A percentile compares a stretch with the other conserved stretches of the same genome.
phyloP scores from a whole-genome alignment of 23 red algal species.

The Gracilaria domingensis region DNA sequence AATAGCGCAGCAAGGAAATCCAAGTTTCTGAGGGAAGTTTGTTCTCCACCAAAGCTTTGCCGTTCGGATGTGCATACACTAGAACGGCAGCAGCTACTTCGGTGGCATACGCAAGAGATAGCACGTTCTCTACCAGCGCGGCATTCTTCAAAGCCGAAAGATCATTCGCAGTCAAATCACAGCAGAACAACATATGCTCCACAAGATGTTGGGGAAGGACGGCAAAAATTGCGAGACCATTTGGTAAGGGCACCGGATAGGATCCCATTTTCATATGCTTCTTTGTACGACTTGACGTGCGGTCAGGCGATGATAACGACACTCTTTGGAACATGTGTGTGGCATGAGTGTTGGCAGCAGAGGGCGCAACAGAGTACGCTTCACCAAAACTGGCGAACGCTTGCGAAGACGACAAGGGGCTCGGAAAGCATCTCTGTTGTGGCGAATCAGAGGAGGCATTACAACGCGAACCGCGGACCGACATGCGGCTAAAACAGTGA shows the following conservation, averaged over 20 bases:
- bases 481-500: constrained; percentile 10
- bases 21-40: constrained; percentile 24
- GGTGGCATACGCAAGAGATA: not conserved
- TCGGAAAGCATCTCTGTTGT: constrained; percentile 22
- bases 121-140: not conserved
- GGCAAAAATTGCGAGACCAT: not conserved
- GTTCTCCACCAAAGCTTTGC: not conserved
- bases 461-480: not conserved
- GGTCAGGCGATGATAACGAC: not conserved
- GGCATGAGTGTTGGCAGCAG: not conserved
- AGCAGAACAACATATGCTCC: not conserved
- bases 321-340: not conserved
- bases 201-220: constrained; percentile 26
- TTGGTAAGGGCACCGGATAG: not conserved
- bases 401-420: not conserved
- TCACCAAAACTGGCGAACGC: not conserved
- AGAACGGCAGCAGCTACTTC: not conserved
- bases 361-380: not conserved
- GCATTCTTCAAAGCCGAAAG: constrained; percentile 6
- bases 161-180: constrained; percentile 7
- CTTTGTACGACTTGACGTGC: not conserved
- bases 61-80: not conserved
- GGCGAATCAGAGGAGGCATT: not conserved
- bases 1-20: constrained; percentile 22
- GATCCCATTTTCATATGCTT: not conserved